A percentile compares a stretch with the other conserved stretches of the same genome.
These are phyloP conservation scores for Alternaria brassicicola DNA, from an alignment of 2,329 filamentous ascomycete species.

Conservation along the genomic window DNA sequence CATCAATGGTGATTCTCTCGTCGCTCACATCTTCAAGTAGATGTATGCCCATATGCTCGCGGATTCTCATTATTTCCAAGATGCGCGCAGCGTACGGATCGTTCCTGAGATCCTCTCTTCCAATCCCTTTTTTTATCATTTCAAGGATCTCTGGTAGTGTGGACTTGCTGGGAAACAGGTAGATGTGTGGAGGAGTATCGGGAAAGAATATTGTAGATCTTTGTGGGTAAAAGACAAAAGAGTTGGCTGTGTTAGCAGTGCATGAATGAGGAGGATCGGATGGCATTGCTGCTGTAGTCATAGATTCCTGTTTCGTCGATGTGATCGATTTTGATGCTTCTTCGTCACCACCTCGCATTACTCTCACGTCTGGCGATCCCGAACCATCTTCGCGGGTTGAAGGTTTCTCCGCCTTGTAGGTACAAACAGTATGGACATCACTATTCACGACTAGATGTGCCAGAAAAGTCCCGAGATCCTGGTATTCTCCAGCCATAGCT, in stretches of 20 bases:
- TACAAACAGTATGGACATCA: background rate
- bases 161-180: slow-evolving; percentile 18
- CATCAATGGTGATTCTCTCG: slow-evolving; percentile 11
- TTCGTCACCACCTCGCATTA: background rate
- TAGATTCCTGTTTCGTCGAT: background rate
- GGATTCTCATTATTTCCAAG: slow-evolving; percentile 19
- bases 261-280: no score
- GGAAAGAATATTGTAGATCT: background rate
- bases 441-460: background rate
- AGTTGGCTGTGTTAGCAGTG: background rate
- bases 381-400: no score
- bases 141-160: slow-evolving; percentile 19
- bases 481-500: background rate
- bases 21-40: slow-evolving; percentile 15
- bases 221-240: background rate
- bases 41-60: slow-evolving; percentile 14
- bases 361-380: background rate
- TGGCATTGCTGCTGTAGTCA: background rate
- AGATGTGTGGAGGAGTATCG: slow-evolving; percentile 7
- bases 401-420: background rate
- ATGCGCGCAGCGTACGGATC: slow-evolving; percentile 7
- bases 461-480: background rate
- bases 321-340: background rate
- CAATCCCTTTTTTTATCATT: slow-evolving; percentile 5
- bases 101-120: background rate